phyloP scores from a whole-genome alignment of 2,329 filamentous ascomycete genomes.

The Fusarium haematococcum region DNA sequence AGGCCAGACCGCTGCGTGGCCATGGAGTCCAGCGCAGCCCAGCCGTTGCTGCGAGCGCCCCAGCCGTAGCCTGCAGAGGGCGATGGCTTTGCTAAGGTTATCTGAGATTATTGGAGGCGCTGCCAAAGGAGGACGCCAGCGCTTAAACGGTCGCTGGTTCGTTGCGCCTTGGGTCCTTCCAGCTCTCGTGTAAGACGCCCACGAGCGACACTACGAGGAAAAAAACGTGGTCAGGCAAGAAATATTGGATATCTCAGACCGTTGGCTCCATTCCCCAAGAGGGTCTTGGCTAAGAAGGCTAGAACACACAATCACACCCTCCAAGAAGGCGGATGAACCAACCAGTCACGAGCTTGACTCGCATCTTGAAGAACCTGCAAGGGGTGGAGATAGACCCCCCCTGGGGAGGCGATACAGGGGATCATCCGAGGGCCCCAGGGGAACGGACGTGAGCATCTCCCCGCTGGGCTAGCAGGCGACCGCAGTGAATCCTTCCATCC shows the following conservation, averaged over 20 bases:
- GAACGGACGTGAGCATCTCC: neutral
- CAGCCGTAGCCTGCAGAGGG: slow-evolving; percentile 18
- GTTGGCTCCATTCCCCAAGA: slow-evolving; percentile 14
- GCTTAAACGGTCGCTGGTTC: slow-evolving; percentile 28
- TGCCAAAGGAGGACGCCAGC: slow-evolving; percentile 7
- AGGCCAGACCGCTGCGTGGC: slow-evolving; percentile 17
- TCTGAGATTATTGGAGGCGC: neutral
- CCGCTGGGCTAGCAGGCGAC: neutral
- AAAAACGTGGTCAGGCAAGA: slow-evolving; percentile 1
- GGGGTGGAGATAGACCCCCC: slow-evolving; percentile 4
- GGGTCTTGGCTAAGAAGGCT: neutral
- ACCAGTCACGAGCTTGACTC: slow-evolving; percentile 18
- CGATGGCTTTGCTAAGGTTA: slow-evolving; percentile 2
- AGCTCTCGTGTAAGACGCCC: slow-evolving; percentile 19
- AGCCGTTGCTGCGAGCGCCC: slow-evolving; percentile 30
- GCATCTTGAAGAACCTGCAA: slow-evolving; percentile 22
- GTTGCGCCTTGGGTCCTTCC: slow-evolving; percentile 7
- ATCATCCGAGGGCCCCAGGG: slow-evolving; percentile 1
- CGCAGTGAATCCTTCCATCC: slow-evolving; percentile 8
- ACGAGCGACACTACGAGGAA: neutral
- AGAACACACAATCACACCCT: slow-evolving; percentile 18
- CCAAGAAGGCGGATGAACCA: slow-evolving; percentile 8
- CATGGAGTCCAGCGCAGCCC: slow-evolving; percentile 9
- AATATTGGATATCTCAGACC: slow-evolving; percentile 14
- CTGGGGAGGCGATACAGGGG: slow-evolving; percentile 1